Evolutionary conservation across 192 early-diverging fungal genomes (phyloP).

Genomic region (Diversispora eburnea): DNA sequence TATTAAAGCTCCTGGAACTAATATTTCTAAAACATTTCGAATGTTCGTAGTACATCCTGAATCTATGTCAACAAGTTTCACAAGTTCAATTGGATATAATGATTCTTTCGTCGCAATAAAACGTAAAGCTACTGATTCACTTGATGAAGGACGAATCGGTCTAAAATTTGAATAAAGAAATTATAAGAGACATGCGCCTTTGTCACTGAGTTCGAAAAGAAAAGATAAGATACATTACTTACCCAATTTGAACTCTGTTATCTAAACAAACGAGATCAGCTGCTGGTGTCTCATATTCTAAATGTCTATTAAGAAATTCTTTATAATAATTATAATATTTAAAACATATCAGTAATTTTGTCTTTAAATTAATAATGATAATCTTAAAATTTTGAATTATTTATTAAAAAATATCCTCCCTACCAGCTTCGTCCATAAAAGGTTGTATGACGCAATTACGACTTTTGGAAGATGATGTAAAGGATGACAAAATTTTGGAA

Average conservation of each 20-base stretch:
- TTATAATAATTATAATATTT: background rate
- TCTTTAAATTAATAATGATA: background rate
- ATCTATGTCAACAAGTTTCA: slow-evolving; percentile 55
- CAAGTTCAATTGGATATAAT: slow-evolving; percentile 52
- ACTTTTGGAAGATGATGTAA: too few relatives aligned
- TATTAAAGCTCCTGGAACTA: background rate
- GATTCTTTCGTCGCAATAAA: slow-evolving; percentile 58
- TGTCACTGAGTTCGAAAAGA: background rate
- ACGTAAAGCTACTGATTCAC: slow-evolving; percentile 48
- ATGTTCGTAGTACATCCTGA: slow-evolving; percentile 59
- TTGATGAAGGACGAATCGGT: slow-evolving; percentile 48
- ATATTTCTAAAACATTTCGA: slow-evolving; percentile 35
- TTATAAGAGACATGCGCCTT: background rate
- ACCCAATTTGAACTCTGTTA: slow-evolving; percentile 55
- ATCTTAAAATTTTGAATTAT: background rate
- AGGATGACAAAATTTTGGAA: too few relatives aligned
- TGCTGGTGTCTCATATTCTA: slow-evolving; percentile 55
- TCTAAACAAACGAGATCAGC: slow-evolving; percentile 57
- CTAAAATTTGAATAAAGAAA: slow-evolving; percentile 28
- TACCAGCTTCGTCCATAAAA: slow-evolving; percentile 47
- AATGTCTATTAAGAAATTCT: slow-evolving; percentile 50
- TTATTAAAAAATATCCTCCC: slow-evolving; percentile 11
- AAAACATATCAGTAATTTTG: background rate
- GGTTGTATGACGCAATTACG: slow-evolving; percentile 16
- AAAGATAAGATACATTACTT: slow-evolving; percentile 11